Evolutionary conservation across 176 grass and related monocot species (phyloP).

Genomic region (Pharus latifolius): DNA sequence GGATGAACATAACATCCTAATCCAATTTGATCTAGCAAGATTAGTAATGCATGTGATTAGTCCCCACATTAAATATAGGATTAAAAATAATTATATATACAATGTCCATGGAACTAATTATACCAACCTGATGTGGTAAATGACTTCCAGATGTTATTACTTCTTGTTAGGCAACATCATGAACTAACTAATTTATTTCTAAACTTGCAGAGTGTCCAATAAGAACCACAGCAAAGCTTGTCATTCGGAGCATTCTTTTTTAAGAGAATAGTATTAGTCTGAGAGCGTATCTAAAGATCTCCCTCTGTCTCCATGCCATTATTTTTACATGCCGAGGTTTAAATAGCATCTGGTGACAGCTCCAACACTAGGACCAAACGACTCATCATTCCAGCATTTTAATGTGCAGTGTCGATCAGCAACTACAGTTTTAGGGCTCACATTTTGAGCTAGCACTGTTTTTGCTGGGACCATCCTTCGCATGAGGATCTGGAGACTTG

Average conservation of each 20-base stretch:
- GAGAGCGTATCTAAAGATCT: background rate
- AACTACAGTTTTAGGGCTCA: too few relatives aligned
- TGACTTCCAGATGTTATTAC: background rate
- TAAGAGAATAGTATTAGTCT: too few relatives aligned
- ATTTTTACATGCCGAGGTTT: background rate
- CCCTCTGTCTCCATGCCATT: background rate
- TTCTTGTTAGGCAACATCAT: background rate
- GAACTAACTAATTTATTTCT: background rate
- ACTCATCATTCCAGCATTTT: slow-evolving; percentile 36
- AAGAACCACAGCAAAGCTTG: background rate
- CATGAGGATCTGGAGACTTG: too few relatives aligned
- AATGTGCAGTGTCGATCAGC: slow-evolving; percentile 1
- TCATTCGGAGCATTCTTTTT: background rate
- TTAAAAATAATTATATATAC: too few relatives aligned
- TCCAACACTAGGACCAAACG: background rate
- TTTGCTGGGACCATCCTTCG: too few relatives aligned
- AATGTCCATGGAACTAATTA: background rate
- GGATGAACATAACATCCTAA: too few relatives aligned
- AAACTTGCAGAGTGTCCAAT: background rate
- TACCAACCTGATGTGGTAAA: background rate
- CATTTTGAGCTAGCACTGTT: background rate
- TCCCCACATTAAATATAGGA: too few relatives aligned
- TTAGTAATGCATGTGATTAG: too few relatives aligned
- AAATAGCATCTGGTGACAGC: background rate
- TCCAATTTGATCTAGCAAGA: too few relatives aligned